These are phyloP conservation scores for Ustilago sp. DNA, from an alignment of 1,284 basidiomycete genomes.

Conservation along the genomic window DNA sequence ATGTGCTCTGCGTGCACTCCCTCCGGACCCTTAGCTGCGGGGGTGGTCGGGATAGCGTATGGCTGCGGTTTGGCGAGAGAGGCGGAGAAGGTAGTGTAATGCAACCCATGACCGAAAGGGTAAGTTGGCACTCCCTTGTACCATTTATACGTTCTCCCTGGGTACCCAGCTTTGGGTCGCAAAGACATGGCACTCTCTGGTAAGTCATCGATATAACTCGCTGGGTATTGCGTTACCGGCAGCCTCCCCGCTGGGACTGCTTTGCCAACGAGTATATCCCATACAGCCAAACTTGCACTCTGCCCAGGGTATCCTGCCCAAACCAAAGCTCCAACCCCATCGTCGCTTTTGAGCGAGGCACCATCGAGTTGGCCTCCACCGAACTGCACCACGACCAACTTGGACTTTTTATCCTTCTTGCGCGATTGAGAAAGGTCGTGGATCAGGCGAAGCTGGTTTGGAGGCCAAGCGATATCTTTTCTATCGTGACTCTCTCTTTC, in stretches of 20 bases:
- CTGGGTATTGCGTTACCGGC: constrained; percentile 36
- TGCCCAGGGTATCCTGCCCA: constrained; percentile 39
- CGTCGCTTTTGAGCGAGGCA: constrained; percentile 6
- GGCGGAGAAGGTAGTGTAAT: constrained; percentile 21
- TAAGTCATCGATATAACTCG: constrained; percentile 12
- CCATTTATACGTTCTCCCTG: constrained; percentile 35
- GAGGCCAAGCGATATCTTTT: constrained; percentile 15
- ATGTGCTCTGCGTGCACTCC: constrained; percentile 12
- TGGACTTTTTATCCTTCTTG: constrained; percentile 1
- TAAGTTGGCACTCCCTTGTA: constrained; percentile 20
- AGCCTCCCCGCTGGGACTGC: constrained; percentile 13
- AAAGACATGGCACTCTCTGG: constrained; percentile 16
- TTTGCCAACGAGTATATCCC: constrained; percentile 13
- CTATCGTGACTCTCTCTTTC: constrained; percentile 25
- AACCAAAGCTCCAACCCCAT: constrained; percentile 4
- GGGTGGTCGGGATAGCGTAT: constrained; percentile 2
- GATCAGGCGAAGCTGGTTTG: constrained; percentile 29
- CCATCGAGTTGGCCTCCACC: constrained; percentile 35
- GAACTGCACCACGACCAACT: constrained; percentile 25
- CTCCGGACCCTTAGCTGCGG: neutral
- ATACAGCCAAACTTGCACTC: constrained; percentile 17
- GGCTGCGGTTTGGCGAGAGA: neutral
- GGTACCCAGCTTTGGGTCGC: constrained; percentile 8
- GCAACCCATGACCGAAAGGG: constrained; percentile 21
- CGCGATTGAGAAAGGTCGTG: neutral